Evolutionary conservation across 2,329 filamentous ascomycete species (phyloP), one percentile per base, ranked within the genome.

Genomic region (Purpureocillium takamizusanense): DNA sequence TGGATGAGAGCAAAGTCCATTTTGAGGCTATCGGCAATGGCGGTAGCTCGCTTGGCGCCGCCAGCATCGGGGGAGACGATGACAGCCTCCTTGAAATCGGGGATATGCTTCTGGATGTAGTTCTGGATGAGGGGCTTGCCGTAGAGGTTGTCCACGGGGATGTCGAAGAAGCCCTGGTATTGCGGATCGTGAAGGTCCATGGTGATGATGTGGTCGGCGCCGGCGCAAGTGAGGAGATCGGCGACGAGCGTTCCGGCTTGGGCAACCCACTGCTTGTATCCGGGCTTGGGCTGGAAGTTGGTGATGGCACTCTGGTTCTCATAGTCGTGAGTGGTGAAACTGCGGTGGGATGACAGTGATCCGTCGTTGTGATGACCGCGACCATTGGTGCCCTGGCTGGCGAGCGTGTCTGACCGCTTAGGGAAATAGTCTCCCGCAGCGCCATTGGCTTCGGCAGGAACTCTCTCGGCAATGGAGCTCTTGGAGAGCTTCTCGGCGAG

Each of bases 131-230:
- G 66, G 36, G 84, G 81, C 51, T 85, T 80, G 40, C 82, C 90
- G 65, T 97, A 97, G 14, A 98, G 73, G 60, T 98, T 98, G 66
- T 98, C 92, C 40, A 98, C 92, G 3, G 92, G 92, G 42, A 97
- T 95, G 56, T 98, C 90, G 57, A 98, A 97, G 71, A 95, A 98
- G 38, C 92, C 92, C 63, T 98, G 92, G 56, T 97, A 97, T 63
- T 98, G 88, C 31, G 87, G 85, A 60, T 95, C 90, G 59, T 92
- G 87, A 37, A 98, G 74, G 57, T 98, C 92, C 85, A 98, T 94
- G 25, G 90, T 95, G 59, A 97, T 95, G 57, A 94, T 83, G 62
- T 97, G 92, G 60, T 98, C 90, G 33, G 92, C 88, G 47, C 92
- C 92, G 46, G 92, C 90, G 63, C 89, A 95, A 31, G 88, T 95